Base-by-base conservation (phyloP, 306 rosid species). In the Prinsepia uniflora region DNA sequence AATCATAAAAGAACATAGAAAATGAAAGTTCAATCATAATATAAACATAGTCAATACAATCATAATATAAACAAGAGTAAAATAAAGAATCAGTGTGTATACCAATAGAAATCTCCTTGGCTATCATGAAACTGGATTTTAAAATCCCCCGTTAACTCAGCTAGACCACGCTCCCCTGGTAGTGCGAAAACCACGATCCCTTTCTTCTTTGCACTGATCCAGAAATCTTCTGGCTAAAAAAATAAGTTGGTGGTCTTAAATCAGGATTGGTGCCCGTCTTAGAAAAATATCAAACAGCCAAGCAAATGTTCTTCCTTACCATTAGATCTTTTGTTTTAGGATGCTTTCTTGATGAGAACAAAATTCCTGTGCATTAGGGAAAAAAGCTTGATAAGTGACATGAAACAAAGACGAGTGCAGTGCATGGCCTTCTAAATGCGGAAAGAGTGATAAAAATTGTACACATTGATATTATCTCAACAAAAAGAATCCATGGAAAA, bases 81-180 rank as follows among this genome's bases (percentile, higher is more conserved):
- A 34, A 49, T 17, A 50, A 52, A 6, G 67, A 24, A 64, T 14
- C 44, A 36, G 42, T 66, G 42, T 66, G 79, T 88, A 43, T 65
- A 94, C 99, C 96, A 91, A 80, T 91, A 91, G 81, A 89, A 94
- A 81, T 91, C 97, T 85, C 99, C 97, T 49, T 94, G 96, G 53
- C 91, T 90, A 50, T 94, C 97, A 43, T 87, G 97, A 73, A 94
- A 94, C 75, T 87, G 90, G 75, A 94, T 81, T 83, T 91, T 94
- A 79, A 94, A 87, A 86, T 90, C 99, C 70, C 99, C 97, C 24
- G 65, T 63, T 72, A 94, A 69, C 72, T 91, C 97, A 46, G 99
- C 84, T 55, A 94, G 86, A 86, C 99, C 97, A 40, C 95, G 96
- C 74, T 94, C 96, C 74, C 99, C 90, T 19, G 97, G 97, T 68